Conservation (phyloP, 2,329 filamentous ascomycete genomes). For the Diaporthe sp. region DNA sequence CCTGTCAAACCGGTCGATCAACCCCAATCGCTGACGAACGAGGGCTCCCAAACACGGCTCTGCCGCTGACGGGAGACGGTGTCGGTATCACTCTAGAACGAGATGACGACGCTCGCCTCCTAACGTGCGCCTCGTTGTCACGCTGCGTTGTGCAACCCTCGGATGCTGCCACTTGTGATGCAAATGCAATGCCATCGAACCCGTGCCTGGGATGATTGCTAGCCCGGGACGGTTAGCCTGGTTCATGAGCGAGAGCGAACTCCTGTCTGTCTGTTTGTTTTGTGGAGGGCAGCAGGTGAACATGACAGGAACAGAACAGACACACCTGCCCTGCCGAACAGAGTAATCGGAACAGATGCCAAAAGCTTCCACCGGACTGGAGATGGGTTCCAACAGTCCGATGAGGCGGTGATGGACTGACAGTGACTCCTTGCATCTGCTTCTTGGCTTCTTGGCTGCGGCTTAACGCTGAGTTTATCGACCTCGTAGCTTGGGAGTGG, state of each 20-base stretch:
- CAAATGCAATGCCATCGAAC: conserved; percentile 7
- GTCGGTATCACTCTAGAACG: conserved; percentile 28
- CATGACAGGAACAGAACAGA: not conserved
- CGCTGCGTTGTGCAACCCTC: conserved; percentile 12
- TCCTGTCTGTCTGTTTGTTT: not conserved
- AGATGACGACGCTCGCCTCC: conserved; percentile 19
- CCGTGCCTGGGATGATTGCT: not conserved
- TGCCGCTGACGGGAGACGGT: conserved; percentile 29
- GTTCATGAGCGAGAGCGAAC: conserved; percentile 18
- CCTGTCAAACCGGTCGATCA: conserved; percentile 44
- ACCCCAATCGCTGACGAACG: conserved; percentile 43
- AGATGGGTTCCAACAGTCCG: not conserved
- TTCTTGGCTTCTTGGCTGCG: conserved; percentile 28
- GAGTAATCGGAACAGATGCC: conserved; percentile 3
- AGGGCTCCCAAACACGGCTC: conserved; percentile 34
- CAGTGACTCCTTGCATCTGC: conserved; percentile 19
- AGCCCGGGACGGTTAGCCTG: not conserved
- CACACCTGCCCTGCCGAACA: not conserved
- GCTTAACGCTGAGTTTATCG: conserved; percentile 24
- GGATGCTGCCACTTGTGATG: conserved; percentile 14
- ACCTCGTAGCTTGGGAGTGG: conserved; percentile 3
- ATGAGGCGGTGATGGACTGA: not conserved
- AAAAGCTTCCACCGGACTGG: conserved; percentile 23
- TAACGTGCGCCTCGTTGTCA: not conserved
- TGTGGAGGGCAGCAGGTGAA: not conserved